phyloP scores from a whole-genome alignment of 2,329 filamentous ascomycete species.

The Bisporella sp. region DNA sequence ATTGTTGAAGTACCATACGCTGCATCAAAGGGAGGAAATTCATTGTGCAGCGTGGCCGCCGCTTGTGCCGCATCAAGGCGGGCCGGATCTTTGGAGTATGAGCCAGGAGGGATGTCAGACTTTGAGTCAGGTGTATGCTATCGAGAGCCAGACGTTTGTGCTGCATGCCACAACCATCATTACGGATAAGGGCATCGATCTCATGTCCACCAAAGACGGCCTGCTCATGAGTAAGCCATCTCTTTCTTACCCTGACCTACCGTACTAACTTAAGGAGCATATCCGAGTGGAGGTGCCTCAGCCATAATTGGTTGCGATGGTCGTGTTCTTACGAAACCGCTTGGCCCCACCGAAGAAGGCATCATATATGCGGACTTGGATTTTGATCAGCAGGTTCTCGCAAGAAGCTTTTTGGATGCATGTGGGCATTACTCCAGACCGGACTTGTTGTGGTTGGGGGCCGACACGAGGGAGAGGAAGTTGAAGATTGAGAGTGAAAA shows the following conservation, averaged over 20 bases:
- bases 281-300: background rate
- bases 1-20: slow-evolving; percentile 11
- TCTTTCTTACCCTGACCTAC: too few species aligned
- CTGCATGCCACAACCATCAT: slow-evolving; percentile 7
- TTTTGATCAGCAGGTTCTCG: background rate
- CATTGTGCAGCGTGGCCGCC: slow-evolving; percentile 10
- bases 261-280: background rate
- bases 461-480: slow-evolving; percentile 1
- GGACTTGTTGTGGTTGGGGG: slow-evolving; percentile 17
- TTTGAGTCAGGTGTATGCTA: slow-evolving; percentile 2
- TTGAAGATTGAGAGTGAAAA: background rate
- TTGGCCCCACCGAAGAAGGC: background rate
- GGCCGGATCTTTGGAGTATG: background rate
- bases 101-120: background rate
- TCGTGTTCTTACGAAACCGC: background rate
- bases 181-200: slow-evolving; percentile 6
- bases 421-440: slow-evolving; percentile 20
- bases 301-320: background rate
- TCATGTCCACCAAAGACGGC: background rate
- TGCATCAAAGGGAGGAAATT: slow-evolving; percentile 7
- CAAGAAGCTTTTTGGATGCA: slow-evolving; percentile 7
- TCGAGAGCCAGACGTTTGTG: slow-evolving; percentile 11
- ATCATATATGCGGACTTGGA: background rate
- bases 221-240: background rate
- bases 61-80: slow-evolving; percentile 1